Percentiles rank a stretch among this genome's conserved stretches.
Conservation (phyloP, 345 rosid species). For the Psidium friedrichsthalianum region DNA sequence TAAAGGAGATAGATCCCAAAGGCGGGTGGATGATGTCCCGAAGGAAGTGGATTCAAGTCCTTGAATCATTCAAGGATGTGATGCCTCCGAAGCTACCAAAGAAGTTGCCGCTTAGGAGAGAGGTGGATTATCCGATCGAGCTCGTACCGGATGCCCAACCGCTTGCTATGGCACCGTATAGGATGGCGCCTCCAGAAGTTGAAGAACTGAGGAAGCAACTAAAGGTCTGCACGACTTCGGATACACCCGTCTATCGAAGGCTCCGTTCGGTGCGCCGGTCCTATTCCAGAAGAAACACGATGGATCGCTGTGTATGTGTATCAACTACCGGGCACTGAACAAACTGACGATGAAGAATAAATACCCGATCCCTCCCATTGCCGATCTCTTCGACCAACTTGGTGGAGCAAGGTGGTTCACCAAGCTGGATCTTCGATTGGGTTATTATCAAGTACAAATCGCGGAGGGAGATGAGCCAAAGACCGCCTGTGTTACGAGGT, state of each 20-base stretch:
- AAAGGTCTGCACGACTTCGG: neutral
- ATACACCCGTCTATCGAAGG: neutral
- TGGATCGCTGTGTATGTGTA: neutral
- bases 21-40: too few relatives aligned
- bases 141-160: neutral
- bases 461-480: neutral
- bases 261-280: neutral
- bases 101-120: neutral
- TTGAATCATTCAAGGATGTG: too few relatives aligned
- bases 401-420: neutral
- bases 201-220: too few relatives aligned
- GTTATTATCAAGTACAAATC: neutral
- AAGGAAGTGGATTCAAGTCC: too few relatives aligned
- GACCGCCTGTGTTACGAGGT: too few relatives aligned
- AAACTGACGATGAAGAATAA: conserved; percentile 1
- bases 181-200: neutral
- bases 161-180: too few relatives aligned
- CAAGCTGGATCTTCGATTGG: neutral
- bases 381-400: neutral
- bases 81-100: too few relatives aligned
- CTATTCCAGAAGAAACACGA: neutral
- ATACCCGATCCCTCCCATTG: neutral
- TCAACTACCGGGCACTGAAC: neutral
- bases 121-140: neutral
- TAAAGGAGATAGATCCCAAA: too few relatives aligned